Evolutionary conservation across 202 grass and related monocot genomes (phyloP), one percentile per base, ranked within the genome.

Genomic region (Carex arenaria): DNA sequence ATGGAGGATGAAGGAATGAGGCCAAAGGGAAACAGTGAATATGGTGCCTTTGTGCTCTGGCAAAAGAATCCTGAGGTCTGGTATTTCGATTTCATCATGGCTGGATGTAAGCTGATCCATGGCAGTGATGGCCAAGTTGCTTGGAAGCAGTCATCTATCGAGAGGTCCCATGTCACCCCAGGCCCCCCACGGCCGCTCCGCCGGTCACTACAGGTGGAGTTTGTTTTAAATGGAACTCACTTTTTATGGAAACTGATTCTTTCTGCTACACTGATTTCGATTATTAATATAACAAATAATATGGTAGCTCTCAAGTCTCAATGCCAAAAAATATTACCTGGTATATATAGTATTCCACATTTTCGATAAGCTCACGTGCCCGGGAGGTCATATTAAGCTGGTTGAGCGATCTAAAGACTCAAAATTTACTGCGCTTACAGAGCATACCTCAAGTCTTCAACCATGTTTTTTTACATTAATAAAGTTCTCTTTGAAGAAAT

Each of bases 1-100:
- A 53, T 53, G n/a, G 86, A 96, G 81, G 87, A 98, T 81, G 78
- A 49, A 57, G 89, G 90, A 34, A 87, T 82, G 55, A 88, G 85
- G 36, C 88, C 83, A 2, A 84, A 90, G 81, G 87, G 89, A 64
- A 86, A 84, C 42, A 83, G 86, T 72, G 96, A 99, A 88, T 86
- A 93, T 60, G 93, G 96, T 20, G 93, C 89, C 65, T 99, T 90
- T 81, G 91, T 99, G 85, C 89, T 99, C 62, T 99, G 91, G 96
- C 96, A 95, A 81, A 96, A 95, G 86, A 88, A 60, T 78, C 93
- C 96, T 67, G 89, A 96, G 84, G 49, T 99, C 32, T 96, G 96
- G 91, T 92, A 89, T 85, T 99, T 99, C 73, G 93, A 99, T 88
- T 89, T 96, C 64, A 91, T 99, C 85, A 95, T 99, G 93, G 91